Conservation (phyloP, 768 basidiomycete genomes). For the Mycena leptocephala region DNA sequence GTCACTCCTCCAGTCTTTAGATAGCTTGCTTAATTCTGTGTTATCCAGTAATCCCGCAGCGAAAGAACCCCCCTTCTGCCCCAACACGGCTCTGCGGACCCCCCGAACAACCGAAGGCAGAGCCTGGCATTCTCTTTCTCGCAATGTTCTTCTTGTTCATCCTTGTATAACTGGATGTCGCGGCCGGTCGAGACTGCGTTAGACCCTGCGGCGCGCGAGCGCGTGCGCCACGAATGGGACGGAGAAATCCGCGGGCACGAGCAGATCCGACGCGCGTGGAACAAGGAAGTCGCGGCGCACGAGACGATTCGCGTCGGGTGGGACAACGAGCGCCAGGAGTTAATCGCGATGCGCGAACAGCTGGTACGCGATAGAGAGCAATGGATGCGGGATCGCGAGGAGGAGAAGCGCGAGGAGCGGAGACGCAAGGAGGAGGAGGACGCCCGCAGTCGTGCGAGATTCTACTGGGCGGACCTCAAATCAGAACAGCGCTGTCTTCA, state of each 20-base stretch:
- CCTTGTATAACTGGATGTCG: background rate
- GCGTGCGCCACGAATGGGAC: background rate
- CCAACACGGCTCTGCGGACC: background rate
- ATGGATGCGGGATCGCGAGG: background rate
- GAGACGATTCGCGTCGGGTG: constrained; percentile 9
- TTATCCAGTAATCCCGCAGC: background rate
- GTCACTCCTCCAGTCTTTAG: too few species aligned
- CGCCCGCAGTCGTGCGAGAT: constrained; percentile 38
- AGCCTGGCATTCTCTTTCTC: background rate
- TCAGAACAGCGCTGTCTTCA: constrained; percentile 42
- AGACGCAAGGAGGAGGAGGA: constrained; percentile 36
- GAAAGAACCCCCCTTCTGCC: background rate
- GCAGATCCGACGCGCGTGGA: background rate
- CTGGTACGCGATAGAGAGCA: constrained; percentile 7
- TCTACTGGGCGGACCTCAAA: constrained; percentile 33
- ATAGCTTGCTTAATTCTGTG: background rate
- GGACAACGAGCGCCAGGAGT: constrained; percentile 6
- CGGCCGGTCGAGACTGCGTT: background rate
- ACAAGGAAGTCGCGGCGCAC: background rate
- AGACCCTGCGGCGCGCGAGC: background rate
- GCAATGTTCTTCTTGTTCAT: background rate
- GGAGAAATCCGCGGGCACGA: constrained; percentile 2
- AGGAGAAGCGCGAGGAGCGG: constrained; percentile 30
- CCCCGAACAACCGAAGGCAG: too few species aligned
- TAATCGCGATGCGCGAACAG: constrained; percentile 7